phyloP scores from a whole-genome alignment of 495 filamentous ascomycete genomes.

The Saxophila tyrrhenica region DNA sequence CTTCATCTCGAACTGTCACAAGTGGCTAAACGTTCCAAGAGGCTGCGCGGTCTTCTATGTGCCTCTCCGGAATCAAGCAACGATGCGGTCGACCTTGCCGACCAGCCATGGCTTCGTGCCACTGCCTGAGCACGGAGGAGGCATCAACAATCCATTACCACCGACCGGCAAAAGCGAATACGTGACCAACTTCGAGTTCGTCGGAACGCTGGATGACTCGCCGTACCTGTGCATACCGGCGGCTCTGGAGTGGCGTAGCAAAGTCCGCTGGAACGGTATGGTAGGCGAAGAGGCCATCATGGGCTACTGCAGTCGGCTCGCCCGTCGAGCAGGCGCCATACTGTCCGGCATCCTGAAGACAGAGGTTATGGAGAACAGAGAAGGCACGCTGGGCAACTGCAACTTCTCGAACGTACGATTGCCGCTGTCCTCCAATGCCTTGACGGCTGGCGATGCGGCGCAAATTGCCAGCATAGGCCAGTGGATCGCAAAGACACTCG shows the following conservation, averaged over 20 bases:
- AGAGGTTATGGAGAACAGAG: constrained; percentile 46
- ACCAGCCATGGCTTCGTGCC: constrained; percentile 51
- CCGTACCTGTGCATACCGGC: constrained; percentile 62
- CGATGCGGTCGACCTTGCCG: constrained; percentile 65
- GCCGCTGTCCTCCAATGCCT: constrained; percentile 40
- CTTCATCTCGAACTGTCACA: constrained; percentile 74
- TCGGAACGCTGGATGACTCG: constrained; percentile 61
- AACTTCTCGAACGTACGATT: constrained; percentile 61
- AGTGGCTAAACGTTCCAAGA: constrained; percentile 85
- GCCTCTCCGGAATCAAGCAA: constrained; percentile 54
- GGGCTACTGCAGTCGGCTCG: constrained; percentile 45
- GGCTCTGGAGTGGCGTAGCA: constrained; percentile 52
- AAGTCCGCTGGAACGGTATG: constrained; percentile 48
- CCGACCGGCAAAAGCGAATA: constrained; percentile 42
- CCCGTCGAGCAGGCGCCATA: constrained; percentile 44
- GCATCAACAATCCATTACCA: constrained; percentile 47
- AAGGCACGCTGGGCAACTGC: constrained; percentile 34
- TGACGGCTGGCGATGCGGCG: constrained; percentile 15
- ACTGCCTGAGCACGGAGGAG: constrained; percentile 38
- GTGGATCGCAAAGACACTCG: constrained; percentile 44
- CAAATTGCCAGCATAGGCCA: constrained; percentile 28
- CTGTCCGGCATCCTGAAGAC: constrained; percentile 54
- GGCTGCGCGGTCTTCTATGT: constrained; percentile 73
- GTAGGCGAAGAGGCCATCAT: constrained; percentile 64
- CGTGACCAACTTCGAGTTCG: constrained; percentile 62